Percentiles rank a stretch among this genome's conserved stretches.
Conservation (phyloP, 2,329 filamentous ascomycete species). For the Fusarium domesticum region DNA sequence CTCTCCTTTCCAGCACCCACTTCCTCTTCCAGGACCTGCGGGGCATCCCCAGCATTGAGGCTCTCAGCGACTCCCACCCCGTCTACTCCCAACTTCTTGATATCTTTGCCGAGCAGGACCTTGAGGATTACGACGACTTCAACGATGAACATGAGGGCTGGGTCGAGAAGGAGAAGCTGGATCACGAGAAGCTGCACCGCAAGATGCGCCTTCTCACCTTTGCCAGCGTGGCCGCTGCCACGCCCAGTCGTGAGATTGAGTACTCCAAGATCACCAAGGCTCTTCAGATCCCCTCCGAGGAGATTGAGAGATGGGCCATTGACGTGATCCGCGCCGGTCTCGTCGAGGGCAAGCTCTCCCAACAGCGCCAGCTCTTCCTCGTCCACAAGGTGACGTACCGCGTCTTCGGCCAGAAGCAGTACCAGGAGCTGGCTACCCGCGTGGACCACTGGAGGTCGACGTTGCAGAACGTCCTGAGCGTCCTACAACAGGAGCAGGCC, state of each 20-base stretch:
- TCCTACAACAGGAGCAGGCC: constrained; percentile 77
- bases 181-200: constrained; percentile 73
- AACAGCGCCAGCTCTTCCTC: constrained; percentile 88
- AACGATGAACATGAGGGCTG: constrained; percentile 86
- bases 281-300: constrained; percentile 75
- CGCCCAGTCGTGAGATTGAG: constrained; percentile 80
- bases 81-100: constrained; percentile 89
- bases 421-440: constrained; percentile 87
- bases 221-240: constrained; percentile 80
- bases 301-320: constrained; percentile 98
- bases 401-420: constrained; percentile 97
- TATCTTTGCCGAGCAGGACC: constrained; percentile 89
- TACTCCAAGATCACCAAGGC: constrained; percentile 82
- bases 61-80: constrained; percentile 78
- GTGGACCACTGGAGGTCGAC: constrained; percentile 89
- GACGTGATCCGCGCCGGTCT: constrained; percentile 95
- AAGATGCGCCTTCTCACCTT: constrained; percentile 97
- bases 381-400: constrained; percentile 96
- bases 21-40: constrained; percentile 80
- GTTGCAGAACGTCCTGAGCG: constrained; percentile 71
- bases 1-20: constrained; percentile 51
- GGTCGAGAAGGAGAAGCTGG: constrained; percentile 70
- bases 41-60: constrained; percentile 78
- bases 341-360: constrained; percentile 93
- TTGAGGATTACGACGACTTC: constrained; percentile 96